These are phyloP conservation scores for Psilocybe cubensis DNA, from an alignment of 768 basidiomycete genomes.

Conservation along the genomic window DNA sequence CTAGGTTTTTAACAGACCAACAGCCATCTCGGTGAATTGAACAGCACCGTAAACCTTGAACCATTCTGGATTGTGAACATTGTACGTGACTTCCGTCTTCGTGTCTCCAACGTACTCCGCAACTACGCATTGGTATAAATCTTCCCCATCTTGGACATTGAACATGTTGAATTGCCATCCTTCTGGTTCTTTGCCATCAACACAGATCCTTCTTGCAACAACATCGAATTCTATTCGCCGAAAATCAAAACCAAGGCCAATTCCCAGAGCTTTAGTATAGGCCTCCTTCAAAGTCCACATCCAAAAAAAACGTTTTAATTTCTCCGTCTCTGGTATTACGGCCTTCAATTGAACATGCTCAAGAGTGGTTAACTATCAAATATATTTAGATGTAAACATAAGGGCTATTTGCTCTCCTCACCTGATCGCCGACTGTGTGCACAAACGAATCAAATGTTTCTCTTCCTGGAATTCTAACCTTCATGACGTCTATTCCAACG, in stretches of 20 bases:
- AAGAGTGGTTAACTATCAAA: conserved; percentile 44
- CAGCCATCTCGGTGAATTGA: conserved; percentile 49
- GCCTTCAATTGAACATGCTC: conserved; percentile 44
- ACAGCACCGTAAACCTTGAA: conserved; percentile 49
- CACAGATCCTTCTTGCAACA: conserved; percentile 47
- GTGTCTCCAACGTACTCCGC: conserved; percentile 60
- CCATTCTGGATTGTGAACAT: conserved; percentile 38
- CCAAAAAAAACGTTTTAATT: conserved; percentile 71
- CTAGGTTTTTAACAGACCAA: conserved; percentile 34
- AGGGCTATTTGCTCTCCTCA: conserved; percentile 25
- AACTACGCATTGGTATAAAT: conserved; percentile 67
- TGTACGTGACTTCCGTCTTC: conserved; percentile 33
- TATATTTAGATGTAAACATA: conserved; percentile 6
- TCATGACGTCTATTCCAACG: conserved; percentile 85
- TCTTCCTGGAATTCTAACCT: conserved; percentile 62
- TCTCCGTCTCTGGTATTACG: conserved; percentile 49
- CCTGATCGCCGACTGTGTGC: conserved; percentile 67
- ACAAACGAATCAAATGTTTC: conserved; percentile 65
- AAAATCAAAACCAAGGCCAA: conserved; percentile 85
- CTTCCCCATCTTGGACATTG: conserved; percentile 47
- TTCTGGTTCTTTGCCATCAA: conserved; percentile 57
- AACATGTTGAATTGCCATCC: conserved; percentile 78
- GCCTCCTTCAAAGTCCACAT: conserved; percentile 94
- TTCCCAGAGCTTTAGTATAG: conserved; percentile 85
- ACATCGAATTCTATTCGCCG: conserved; percentile 74